These are phyloP conservation scores for Apostasia ramifera DNA, from an alignment of 106 monocot genomes.

Conservation along the genomic window DNA sequence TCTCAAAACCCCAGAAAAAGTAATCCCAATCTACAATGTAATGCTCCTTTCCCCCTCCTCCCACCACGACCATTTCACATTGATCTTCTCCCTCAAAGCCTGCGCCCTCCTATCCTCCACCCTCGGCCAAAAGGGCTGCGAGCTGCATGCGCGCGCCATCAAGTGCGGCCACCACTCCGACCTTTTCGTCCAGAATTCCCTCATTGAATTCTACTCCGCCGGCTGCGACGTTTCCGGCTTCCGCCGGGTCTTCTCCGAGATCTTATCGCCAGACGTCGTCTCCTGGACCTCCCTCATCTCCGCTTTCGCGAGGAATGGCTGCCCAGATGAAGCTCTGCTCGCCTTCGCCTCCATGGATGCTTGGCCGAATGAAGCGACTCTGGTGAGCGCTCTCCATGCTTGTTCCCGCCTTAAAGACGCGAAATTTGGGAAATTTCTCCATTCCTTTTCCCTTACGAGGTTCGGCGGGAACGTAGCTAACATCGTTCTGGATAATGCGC, in stretches of 20 bases:
- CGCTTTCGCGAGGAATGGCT: slow-evolving; percentile 24
- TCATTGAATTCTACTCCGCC: slow-evolving; percentile 32
- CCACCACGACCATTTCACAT: slow-evolving; percentile 27
- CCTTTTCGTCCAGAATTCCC: slow-evolving; percentile 35
- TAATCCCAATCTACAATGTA: slow-evolving; percentile 22
- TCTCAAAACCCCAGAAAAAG: slow-evolving; percentile 10
- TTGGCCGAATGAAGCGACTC: slow-evolving; percentile 33
- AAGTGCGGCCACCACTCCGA: slow-evolving; percentile 31
- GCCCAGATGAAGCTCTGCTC: slow-evolving; percentile 19
- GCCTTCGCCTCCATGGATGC: slow-evolving; percentile 26
- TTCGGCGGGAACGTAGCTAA: slow-evolving; percentile 13
- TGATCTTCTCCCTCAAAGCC: slow-evolving; percentile 31
- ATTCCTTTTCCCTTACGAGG: slow-evolving; percentile 26
- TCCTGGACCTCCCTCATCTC: slow-evolving; percentile 42
- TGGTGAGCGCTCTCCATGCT: slow-evolving; percentile 33
- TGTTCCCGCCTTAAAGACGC: slow-evolving; percentile 18
- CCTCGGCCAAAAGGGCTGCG: slow-evolving; percentile 14
- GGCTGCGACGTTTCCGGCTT: slow-evolving; percentile 11
- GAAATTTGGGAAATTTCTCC: slow-evolving; percentile 24
- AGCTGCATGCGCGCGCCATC: slow-evolving; percentile 29
- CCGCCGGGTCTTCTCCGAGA: slow-evolving; percentile 13
- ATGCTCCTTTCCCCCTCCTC: slow-evolving; percentile 8
- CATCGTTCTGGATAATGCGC: slow-evolving; percentile 38
- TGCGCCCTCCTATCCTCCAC: slow-evolving; percentile 11
- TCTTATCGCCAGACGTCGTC: slow-evolving; percentile 21